Evolutionary conservation across 2,329 filamentous ascomycete species (phyloP), one percentile per base, ranked within the genome.

Genomic region (Microthyrium microscopicum): DNA sequence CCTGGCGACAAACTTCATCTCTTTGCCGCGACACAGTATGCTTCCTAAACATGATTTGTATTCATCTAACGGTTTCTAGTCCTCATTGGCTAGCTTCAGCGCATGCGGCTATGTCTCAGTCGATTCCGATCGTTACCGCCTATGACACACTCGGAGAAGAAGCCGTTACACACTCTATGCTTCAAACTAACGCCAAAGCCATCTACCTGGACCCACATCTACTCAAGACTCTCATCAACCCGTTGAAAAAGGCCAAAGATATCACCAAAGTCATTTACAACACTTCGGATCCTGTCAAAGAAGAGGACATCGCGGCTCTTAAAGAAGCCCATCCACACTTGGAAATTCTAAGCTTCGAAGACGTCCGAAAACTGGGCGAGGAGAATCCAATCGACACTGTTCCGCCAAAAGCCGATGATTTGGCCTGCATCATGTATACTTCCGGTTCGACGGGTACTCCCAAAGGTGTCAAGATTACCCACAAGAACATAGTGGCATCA

Each of bases 131-230:
- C 44, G 87, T 94, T 32, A 95, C 87, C 29, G 84, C 85, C 32
- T 94, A 94, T 57, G 85, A 94, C 55, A 92, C 84, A 20, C 75
- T 94, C 28, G 85, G 85, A 34, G 70, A 82, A 47, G 73, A 76
- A 40, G 85, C 84, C 29, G 69, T 94, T 41, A 73, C 77, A 59
- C 84, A 92, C 61, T 91, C 84, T 3, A 69, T 94, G 42, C 64
- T 74, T 16, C 80, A 92, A 58, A 89, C 83, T 34, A 64, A 73
- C 40, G 77, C 82, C 33, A 73, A 73, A 46, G 76, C 77, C 54
- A 87, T 94, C 63, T 93, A 85, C 58, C 68, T 83, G 41, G 85
- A 94, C 51, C 78, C 85, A 6, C 73, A 80, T 45, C 72, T 93
- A 28, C 53, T 70, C 33, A 58, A 59, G 27, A 63, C 58, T 40